A percentile compares a stretch with the other conserved stretches of the same genome.
Conservation (phyloP, 2,329 filamentous ascomycete genomes). For the Uncinocarpus reesii region DNA sequence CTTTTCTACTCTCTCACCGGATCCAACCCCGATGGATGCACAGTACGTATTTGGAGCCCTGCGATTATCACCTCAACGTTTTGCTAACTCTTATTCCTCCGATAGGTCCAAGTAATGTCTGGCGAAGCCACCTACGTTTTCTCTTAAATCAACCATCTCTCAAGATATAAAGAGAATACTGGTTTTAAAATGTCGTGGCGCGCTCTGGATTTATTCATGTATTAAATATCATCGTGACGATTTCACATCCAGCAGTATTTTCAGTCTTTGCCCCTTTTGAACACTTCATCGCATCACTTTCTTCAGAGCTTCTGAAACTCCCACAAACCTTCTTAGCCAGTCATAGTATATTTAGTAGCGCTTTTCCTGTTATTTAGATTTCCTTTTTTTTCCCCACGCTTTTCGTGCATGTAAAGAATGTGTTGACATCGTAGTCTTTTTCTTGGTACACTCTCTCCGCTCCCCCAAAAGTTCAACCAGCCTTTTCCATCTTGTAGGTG, state of each 20-base stretch:
- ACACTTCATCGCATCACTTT: constrained; percentile 9
- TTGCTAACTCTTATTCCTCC: background rate
- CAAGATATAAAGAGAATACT: background rate
- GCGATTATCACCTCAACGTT: background rate
- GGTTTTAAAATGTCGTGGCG: background rate
- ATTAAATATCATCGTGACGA: constrained; percentile 6
- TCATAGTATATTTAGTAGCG: constrained; percentile 14
- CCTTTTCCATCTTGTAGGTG: too few species aligned
- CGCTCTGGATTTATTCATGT: constrained; percentile 2
- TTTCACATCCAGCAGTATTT: constrained; percentile 5
- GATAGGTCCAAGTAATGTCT: constrained; percentile 40
- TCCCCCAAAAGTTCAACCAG: too few species aligned
- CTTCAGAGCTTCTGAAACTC: background rate
- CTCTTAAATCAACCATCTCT: constrained; percentile 16
- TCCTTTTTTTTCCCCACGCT: background rate
- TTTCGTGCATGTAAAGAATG: too few species aligned
- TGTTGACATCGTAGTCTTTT: too few species aligned
- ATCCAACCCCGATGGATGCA: constrained; percentile 57
- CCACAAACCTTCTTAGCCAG: background rate
- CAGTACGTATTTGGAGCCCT: constrained; percentile 51
- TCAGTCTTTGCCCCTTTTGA: constrained; percentile 1
- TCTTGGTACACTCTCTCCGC: too few species aligned
- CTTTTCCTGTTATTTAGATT: background rate
- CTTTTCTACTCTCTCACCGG: constrained; percentile 46
- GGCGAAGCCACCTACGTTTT: constrained; percentile 44